Evolutionary conservation across 1,284 basidiomycete species (phyloP).

Genomic region (Apiotrichum gracile): DNA sequence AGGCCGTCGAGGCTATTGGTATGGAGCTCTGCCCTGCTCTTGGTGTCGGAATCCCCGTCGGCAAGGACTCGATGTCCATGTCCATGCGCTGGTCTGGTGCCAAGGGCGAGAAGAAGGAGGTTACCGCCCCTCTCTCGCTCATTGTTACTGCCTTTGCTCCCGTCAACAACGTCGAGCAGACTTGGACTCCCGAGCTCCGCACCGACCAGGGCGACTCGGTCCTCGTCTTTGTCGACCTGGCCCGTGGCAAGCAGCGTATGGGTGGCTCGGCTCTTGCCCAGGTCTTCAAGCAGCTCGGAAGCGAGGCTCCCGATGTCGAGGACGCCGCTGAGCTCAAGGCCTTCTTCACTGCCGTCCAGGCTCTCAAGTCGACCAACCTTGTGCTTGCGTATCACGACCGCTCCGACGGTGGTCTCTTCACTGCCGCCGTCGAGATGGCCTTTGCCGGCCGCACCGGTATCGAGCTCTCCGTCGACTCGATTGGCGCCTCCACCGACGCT

Average conservation of each 20-base stretch:
- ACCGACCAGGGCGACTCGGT: conserved; percentile 58
- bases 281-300: conserved; percentile 78
- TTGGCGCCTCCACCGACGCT: conserved; percentile 51
- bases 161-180: conserved; percentile 68
- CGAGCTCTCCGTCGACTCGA: conserved; percentile 47
- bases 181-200: conserved; percentile 89
- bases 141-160: conserved; percentile 93
- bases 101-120: conserved; percentile 63
- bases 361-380: conserved; percentile 57
- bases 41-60: conserved; percentile 91
- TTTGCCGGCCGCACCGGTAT: conserved; percentile 85
- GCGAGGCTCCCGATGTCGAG: conserved; percentile 84
- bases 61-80: conserved; percentile 99
- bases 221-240: conserved; percentile 86
- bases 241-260: conserved; percentile 71
- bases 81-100: conserved; percentile 83
- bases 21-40: conserved; percentile 92
- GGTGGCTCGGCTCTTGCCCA: conserved; percentile 95
- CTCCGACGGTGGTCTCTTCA: conserved; percentile 92
- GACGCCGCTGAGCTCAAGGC: conserved; percentile 66
- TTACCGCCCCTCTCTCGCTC: conserved; percentile 84
- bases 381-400: conserved; percentile 96
- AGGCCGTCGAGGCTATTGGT: conserved; percentile 87
- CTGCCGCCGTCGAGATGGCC: conserved; percentile 89
- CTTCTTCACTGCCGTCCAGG: conserved; percentile 73